Conservation (phyloP, 257 asterid species). For the Pogostemon cablin region DNA sequence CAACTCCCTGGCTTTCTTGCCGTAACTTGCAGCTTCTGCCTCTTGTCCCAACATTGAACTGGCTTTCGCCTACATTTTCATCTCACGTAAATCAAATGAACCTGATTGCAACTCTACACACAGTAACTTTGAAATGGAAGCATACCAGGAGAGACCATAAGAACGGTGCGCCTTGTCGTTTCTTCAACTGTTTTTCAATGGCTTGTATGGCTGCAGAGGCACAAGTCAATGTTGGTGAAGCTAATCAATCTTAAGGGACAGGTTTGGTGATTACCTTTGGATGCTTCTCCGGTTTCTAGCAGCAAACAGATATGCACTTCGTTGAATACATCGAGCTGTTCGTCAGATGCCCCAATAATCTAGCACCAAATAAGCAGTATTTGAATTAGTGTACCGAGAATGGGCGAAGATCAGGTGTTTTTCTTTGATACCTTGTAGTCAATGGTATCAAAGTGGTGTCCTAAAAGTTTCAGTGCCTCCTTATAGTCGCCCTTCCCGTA, state of each 20-base stretch:
- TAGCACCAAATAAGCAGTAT: conserved; percentile 35
- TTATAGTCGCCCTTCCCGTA: conserved; percentile 72
- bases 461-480: conserved; percentile 65
- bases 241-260: neutral
- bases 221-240: conserved; percentile 18
- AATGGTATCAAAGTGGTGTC: conserved; percentile 57
- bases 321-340: conserved; percentile 84
- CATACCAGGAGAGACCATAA: conserved; percentile 84
- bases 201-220: conserved; percentile 61
- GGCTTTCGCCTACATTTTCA: conserved; percentile 64
- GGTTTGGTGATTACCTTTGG: conserved; percentile 44
- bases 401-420: conserved; percentile 2
- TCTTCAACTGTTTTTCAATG: conserved; percentile 69
- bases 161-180: conserved; percentile 75
- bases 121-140: neutral
- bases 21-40: conserved; percentile 59
- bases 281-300: conserved; percentile 57
- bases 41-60: conserved; percentile 42
- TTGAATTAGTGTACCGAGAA: conserved; percentile 8
- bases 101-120: neutral
- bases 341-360: conserved; percentile 97
- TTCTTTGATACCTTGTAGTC: conserved; percentile 61
- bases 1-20: conserved; percentile 58
- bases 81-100: neutral
- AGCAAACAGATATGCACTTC: conserved; percentile 70